A percentile compares a stretch with the other conserved stretches of the same genome.
Conservation (phyloP, 495 filamentous ascomycete genomes). For the Podospora appendiculata region DNA sequence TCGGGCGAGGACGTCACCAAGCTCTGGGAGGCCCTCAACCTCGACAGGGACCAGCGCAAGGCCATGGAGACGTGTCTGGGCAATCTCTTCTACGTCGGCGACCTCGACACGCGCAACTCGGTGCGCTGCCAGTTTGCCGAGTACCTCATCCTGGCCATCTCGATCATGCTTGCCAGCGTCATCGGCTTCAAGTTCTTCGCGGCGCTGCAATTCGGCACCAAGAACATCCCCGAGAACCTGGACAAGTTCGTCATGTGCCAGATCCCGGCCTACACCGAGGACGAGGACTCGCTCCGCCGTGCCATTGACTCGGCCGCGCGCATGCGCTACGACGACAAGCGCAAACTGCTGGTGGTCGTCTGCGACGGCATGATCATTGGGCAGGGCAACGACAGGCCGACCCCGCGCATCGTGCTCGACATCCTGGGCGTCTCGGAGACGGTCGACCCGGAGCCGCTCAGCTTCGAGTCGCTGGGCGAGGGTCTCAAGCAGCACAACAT, state of each 20-base stretch:
- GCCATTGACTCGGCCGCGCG: slow-evolving; percentile 94
- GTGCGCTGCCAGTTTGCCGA: slow-evolving; percentile 77
- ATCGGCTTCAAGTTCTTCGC: slow-evolving; percentile 96
- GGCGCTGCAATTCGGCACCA: slow-evolving; percentile 85
- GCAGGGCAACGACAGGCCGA: slow-evolving; percentile 93
- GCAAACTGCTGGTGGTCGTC: slow-evolving; percentile 87
- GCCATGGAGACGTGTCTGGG: slow-evolving; percentile 82
- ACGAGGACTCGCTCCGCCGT: slow-evolving; percentile 92
- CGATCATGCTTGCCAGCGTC: slow-evolving; percentile 68
- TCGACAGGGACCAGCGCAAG: slow-evolving; percentile 45
- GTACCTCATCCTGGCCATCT: slow-evolving; percentile 88
- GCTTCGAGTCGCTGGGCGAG: slow-evolving; percentile 94
- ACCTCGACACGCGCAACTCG: slow-evolving; percentile 87
- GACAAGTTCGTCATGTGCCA: slow-evolving; percentile 99
- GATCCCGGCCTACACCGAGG: slow-evolving; percentile 96
- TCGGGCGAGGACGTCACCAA: slow-evolving; percentile 77
- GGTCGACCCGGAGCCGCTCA: slow-evolving; percentile 93
- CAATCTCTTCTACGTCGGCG: slow-evolving; percentile 92
- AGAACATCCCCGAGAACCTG: slow-evolving; percentile 87
- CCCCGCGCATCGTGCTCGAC: slow-evolving; percentile 91
- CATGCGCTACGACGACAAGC: slow-evolving; percentile 97
- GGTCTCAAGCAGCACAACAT: slow-evolving; percentile 98
- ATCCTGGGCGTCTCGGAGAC: slow-evolving; percentile 91
- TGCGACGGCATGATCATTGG: slow-evolving; percentile 99
- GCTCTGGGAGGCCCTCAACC: slow-evolving; percentile 63